These are phyloP conservation scores for Apium graveolens DNA, from an alignment of 129 eudicot species.

Conservation along the genomic window DNA sequence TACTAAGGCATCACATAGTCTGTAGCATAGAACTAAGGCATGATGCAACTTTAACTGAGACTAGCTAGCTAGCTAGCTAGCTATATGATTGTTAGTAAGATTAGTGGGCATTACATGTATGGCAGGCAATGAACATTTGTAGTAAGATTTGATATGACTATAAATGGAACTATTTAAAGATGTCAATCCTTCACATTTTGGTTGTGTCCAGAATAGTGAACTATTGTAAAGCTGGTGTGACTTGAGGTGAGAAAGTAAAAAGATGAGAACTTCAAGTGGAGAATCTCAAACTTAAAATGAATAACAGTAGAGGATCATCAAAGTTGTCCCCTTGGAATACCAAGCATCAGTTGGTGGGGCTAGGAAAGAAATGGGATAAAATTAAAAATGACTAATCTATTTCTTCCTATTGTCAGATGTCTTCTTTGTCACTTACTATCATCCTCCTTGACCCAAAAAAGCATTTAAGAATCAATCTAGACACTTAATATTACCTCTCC, in stretches of 20 bases:
- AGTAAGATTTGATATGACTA: constrained; percentile 27
- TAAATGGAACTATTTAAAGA: constrained; percentile 18
- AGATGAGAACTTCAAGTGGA: constrained; percentile 29
- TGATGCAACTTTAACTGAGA: not conserved
- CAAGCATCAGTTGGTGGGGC: constrained; percentile 70
- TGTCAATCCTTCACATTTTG: constrained; percentile 23
- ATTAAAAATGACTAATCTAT: constrained; percentile 16
- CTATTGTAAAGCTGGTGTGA: constrained; percentile 19
- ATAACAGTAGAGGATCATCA: constrained; percentile 28
- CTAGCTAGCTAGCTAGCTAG: constrained; percentile 8
- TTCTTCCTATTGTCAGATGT: constrained; percentile 18
- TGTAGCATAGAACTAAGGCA: not conserved
- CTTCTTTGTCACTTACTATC: constrained; percentile 16
- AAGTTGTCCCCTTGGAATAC: constrained; percentile 36
- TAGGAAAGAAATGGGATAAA: constrained; percentile 21
- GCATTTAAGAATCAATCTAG: constrained; percentile 9
- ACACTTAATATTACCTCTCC: not conserved
- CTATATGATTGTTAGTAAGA: not conserved
- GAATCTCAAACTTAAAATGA: constrained; percentile 38
- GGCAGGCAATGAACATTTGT: constrained; percentile 41
- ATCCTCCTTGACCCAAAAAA: constrained; percentile 12
- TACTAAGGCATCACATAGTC: not conserved
- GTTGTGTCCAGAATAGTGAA: constrained; percentile 25
- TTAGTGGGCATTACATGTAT: not conserved
- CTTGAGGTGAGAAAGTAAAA: constrained; percentile 6